Evolutionary conservation across 2,329 filamentous ascomycete species (phyloP).

Genomic region (Aspergillus carbonarius): DNA sequence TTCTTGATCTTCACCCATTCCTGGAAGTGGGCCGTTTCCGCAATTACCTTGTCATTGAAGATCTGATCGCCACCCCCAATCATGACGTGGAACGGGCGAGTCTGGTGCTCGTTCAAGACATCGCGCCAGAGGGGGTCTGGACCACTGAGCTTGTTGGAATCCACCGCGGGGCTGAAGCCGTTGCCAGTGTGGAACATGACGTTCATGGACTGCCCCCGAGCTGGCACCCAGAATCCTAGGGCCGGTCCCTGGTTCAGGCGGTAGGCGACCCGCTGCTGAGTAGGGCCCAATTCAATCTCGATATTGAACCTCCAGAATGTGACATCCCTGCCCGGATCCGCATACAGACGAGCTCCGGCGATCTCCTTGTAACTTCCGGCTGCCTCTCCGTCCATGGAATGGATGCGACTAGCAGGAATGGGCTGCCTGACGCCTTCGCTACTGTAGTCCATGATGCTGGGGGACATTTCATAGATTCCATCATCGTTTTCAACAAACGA

Average conservation of each 20-base stretch:
- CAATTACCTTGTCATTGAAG: conserved; percentile 84
- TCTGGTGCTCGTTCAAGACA: conserved; percentile 88
- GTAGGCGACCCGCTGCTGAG: conserved; percentile 86
- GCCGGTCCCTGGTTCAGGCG: conserved; percentile 90
- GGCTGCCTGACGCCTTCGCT: conserved; percentile 39
- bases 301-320: conserved; percentile 98
- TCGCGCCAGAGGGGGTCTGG: conserved; percentile 97
- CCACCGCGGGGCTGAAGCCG: conserved; percentile 80
- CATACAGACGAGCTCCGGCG: conserved; percentile 75
- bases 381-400: conserved; percentile 70
- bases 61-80: conserved; percentile 95
- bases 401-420: conserved; percentile 49
- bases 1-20: conserved; percentile 84
- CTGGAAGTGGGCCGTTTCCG: conserved; percentile 72
- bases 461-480: conserved; percentile 74
- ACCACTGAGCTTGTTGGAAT: conserved; percentile 78
- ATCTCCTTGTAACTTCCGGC: conserved; percentile 80
- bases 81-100: conserved; percentile 95
- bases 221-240: conserved; percentile 92
- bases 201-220: conserved; percentile 83
- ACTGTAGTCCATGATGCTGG: conserved; percentile 45
- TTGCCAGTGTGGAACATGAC: conserved; percentile 99
- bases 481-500: conserved; percentile 76
- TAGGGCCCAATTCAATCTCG: conserved; percentile 77
- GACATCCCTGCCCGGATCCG: conserved; percentile 77